Evolutionary conservation across 2,329 filamentous ascomycete species (phyloP), one percentile per base, ranked within the genome.

Genomic region (Aspergillus arachidicola): DNA sequence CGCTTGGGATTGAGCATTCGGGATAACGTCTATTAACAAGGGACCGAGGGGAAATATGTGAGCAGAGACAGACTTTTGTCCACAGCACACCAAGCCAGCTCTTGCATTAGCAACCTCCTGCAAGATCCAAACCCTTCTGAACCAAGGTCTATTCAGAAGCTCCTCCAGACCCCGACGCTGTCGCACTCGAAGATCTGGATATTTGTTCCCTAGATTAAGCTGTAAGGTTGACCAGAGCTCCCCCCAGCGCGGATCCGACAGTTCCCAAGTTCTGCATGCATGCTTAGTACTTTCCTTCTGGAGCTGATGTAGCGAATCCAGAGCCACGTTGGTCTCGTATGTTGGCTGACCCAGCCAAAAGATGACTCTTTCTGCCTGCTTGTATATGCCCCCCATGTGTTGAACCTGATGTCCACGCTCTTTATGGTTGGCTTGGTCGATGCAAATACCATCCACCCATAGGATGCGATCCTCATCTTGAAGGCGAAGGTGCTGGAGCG

Each of bases 201-300:
- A n/a, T 10, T 2, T 19, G 11, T 23, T 1, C n/a, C 4, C 0
- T 0, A 45, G 5, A 6, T 10, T 0, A 14, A 10, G n/a, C 11
- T 46, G 43, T 21, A 23, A 1, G 0, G 1, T 7, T 1, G 19
- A 23, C 43, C 43, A 46, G 14, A 46, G 43, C 0, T 14, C 21
- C 0, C 3, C n/a, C 43, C 43, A 46, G 11, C 43, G n/a, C 0
- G 10, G 4, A n/a, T 46, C 43, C 3, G 43, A 3, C 0, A 23
- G 10, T 46, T 46, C 21, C 43, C 43, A 46, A 1, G 2, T 6
- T 1, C 11, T 46, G 11, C 5, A 23, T 0, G 11, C 4, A 16
- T 23, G 4, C n/a, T 3, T 5, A 0, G 19, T 21, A 6, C 43
- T 23, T 46, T 46, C n/a, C 6, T 23, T 23, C 11, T 46, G n/a